phyloP scores from a whole-genome alignment of 371 early-diverging fungal species.

The Blyttiomyces sp. region DNA sequence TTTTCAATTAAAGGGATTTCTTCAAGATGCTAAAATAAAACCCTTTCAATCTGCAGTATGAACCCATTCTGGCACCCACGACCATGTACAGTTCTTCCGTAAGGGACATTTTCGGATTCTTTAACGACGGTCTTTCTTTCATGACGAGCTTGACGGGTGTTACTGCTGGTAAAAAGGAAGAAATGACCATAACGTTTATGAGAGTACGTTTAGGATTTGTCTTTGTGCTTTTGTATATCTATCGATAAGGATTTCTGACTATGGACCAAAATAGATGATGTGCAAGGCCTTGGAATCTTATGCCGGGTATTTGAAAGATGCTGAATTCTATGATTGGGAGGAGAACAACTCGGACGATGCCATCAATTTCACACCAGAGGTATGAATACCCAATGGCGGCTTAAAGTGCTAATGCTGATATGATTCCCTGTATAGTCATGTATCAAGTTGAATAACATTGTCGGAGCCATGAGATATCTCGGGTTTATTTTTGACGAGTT shows the following conservation, averaged over 20 bases:
- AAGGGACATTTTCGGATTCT: slow-evolving; percentile 39
- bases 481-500: slow-evolving; percentile 28
- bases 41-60: slow-evolving; percentile 18
- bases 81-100: slow-evolving; percentile 42
- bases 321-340: slow-evolving; percentile 10
- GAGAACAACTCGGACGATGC: slow-evolving; percentile 12
- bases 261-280: slow-evolving; percentile 17
- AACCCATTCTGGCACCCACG: slow-evolving; percentile 31
- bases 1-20: background rate
- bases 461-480: slow-evolving; percentile 29
- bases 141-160: slow-evolving; percentile 29
- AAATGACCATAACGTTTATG: slow-evolving; percentile 10
- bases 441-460: slow-evolving; percentile 43
- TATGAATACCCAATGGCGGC: background rate
- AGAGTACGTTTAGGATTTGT: background rate
- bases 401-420: background rate
- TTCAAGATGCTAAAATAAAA: slow-evolving; percentile 6
- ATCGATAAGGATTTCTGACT: background rate
- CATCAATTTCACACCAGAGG: slow-evolving; percentile 14
- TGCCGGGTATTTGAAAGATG: slow-evolving; percentile 27
- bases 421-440: background rate
- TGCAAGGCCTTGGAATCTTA: slow-evolving; percentile 29
- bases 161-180: slow-evolving; percentile 18
- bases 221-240: background rate
- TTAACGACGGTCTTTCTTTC: slow-evolving; percentile 37